Conservation (phyloP, 164 flowering plant genomes). For the Saururus chinensis region DNA sequence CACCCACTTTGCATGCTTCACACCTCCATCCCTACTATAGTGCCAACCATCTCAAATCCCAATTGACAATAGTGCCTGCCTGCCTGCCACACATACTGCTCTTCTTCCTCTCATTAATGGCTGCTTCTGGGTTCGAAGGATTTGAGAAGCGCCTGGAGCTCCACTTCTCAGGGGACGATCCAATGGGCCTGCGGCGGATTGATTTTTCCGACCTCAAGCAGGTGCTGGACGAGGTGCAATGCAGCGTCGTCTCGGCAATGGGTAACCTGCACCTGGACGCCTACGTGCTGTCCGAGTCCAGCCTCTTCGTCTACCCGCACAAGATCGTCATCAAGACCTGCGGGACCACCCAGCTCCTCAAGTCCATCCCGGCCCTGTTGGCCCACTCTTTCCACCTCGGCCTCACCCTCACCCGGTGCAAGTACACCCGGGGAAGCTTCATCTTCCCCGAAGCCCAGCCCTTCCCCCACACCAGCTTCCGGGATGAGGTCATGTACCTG, state of each 20-base stretch:
- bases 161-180: constrained; percentile 62
- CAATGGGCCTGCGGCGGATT: constrained; percentile 47
- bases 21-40: constrained; percentile 1
- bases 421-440: constrained; percentile 83
- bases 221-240: constrained; percentile 63
- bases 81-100: not conserved
- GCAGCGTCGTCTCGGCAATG: constrained; percentile 81
- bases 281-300: constrained; percentile 87
- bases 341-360: constrained; percentile 87
- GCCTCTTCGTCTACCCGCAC: constrained; percentile 76
- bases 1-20: not conserved
- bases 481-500: constrained; percentile 55
- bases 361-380: constrained; percentile 61
- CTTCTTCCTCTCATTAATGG: constrained; percentile 27
- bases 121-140: constrained; percentile 77
- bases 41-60: no score
- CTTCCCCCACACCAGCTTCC: constrained; percentile 67
- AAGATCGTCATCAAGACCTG: constrained; percentile 91
- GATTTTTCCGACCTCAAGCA: constrained; percentile 33
- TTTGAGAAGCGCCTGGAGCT: constrained; percentile 86
- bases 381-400: constrained; percentile 39
- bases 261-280: constrained; percentile 64
- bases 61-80: not conserved
- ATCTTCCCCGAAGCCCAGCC: constrained; percentile 80
- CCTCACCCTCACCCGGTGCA: constrained; percentile 31